Base-by-base conservation (phyloP, 1,284 basidiomycete genomes). In the Cryptococcus sp. region DNA sequence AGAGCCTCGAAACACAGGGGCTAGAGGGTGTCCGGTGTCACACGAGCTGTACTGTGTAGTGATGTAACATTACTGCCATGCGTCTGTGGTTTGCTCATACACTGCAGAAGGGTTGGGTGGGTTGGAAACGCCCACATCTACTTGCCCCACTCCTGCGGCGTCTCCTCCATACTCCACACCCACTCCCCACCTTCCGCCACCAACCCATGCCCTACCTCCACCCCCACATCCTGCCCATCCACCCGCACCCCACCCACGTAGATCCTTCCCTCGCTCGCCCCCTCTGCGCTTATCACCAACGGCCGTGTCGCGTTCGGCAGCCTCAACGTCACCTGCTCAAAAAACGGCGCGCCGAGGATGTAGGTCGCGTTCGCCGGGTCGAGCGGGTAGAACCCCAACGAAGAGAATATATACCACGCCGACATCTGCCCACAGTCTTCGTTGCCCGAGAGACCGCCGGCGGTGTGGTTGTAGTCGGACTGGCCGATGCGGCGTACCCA, bases 341-440 rank as follows among this genome's bases (percentile, higher is more conserved):
- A 89, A 71, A 89, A 85, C 0, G 86, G 86, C 82, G 85, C 83
- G 60, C 87, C 88, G 44, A 90, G 79, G 52, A 89, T 80, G 58
- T 89, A 90, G 64, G 84, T 82, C 8, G 83, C 82, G 0, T 85
- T 86, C 0, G 87, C 86, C 0, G 88, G 88, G 69, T 89, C 85
- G 50, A 91, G 87, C n/a, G 89, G 88, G 66, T 91, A 92, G 75
- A 91, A 87, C 0, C 89, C 89, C 69, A 92, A 79, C 1, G 87
- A 84, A 45, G 84, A 85, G 76, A 90, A 91, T 12, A 90, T 80
- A 69, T 87, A 91, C 89, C 89, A 91, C 0, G 88, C 86, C 65
- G 85, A 88, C 87, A 91, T 91, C 71, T 91, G 89, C 0, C 89
- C 89, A 64, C 89, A 91, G 66, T 92, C 89, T 71, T 92, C 89